These are phyloP conservation scores for Aristolochia fimbriata DNA, from an alignment of 164 flowering plant species.

Conservation along the genomic window DNA sequence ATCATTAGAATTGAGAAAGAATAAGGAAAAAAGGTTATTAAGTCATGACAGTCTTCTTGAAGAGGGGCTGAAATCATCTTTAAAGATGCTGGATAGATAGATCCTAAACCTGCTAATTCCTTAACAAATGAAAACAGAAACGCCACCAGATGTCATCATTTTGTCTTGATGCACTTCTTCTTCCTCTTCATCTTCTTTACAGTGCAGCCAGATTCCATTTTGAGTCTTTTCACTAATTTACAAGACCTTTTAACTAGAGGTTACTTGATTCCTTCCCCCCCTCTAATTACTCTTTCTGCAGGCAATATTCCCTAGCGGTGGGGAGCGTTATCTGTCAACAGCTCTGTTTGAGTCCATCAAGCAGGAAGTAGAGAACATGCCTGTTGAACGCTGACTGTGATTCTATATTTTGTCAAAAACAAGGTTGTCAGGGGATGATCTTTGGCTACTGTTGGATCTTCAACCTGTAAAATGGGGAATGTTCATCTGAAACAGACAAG, in stretches of 20 bases:
- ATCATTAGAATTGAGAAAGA: too few relatives aligned
- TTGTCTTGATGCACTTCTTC: neutral
- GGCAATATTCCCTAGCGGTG: slow-evolving; percentile 64
- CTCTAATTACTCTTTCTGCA: slow-evolving; percentile 14
- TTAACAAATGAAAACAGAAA: too few relatives aligned
- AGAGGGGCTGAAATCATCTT: too few relatives aligned
- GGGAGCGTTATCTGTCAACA: slow-evolving; percentile 65
- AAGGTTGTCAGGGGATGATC: neutral
- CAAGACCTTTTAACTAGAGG: neutral
- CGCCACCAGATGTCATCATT: too few relatives aligned
- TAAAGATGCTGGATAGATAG: too few relatives aligned
- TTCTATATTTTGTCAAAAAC: neutral
- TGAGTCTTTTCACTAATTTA: neutral
- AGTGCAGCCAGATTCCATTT: neutral
- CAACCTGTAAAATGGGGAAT: too few relatives aligned
- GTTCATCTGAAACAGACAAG: too few relatives aligned
- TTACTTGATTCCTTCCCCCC: neutral
- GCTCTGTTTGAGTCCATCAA: slow-evolving; percentile 47
- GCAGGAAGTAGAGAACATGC: slow-evolving; percentile 49
- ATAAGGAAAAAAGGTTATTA: too few relatives aligned
- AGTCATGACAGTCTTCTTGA: too few relatives aligned
- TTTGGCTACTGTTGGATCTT: too few relatives aligned
- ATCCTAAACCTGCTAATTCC: too few relatives aligned
- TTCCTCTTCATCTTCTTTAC: neutral
- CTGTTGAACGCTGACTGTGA: slow-evolving; percentile 20